Conservation (phyloP, 306 rosid genomes). For the Neltuma alba region DNA sequence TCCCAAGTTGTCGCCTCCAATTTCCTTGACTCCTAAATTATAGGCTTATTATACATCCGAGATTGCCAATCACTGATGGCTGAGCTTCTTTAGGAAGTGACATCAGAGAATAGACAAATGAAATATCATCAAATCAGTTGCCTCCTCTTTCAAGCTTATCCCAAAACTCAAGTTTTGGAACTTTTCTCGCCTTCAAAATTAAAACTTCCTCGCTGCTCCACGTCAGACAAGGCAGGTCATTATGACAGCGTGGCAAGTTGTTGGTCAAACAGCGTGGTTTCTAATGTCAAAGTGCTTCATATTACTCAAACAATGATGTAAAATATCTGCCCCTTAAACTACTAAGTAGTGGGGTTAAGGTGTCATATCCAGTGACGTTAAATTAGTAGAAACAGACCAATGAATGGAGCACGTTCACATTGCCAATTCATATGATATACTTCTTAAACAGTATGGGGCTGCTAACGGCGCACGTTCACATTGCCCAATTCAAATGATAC, state of each 20-base stretch:
- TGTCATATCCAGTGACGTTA: not conserved
- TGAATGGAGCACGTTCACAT: conserved; percentile 6
- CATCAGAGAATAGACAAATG: not conserved
- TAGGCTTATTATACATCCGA: not conserved
- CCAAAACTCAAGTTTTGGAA: not conserved
- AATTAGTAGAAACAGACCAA: not conserved
- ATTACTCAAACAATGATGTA: not conserved
- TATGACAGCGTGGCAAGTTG: not conserved
- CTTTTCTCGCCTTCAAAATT: not conserved
- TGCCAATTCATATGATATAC: not conserved
- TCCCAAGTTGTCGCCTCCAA: not conserved
- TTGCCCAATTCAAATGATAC: not conserved
- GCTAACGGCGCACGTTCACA: not conserved
- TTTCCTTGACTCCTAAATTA: not conserved
- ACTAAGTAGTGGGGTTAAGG: not conserved
- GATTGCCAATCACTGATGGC: not conserved
- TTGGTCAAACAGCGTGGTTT: not conserved
- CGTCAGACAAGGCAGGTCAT: not conserved
- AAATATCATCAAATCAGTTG: not conserved
- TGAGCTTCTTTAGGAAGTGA: not conserved
- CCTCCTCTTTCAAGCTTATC: not conserved
- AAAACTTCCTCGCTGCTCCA: not conserved
- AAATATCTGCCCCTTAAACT: not conserved
- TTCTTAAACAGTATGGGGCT: not conserved
- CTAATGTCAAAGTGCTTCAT: not conserved